phyloP scores from a whole-genome alignment of 768 basidiomycete species.

The Pleurotus salmoneostramineus region DNA sequence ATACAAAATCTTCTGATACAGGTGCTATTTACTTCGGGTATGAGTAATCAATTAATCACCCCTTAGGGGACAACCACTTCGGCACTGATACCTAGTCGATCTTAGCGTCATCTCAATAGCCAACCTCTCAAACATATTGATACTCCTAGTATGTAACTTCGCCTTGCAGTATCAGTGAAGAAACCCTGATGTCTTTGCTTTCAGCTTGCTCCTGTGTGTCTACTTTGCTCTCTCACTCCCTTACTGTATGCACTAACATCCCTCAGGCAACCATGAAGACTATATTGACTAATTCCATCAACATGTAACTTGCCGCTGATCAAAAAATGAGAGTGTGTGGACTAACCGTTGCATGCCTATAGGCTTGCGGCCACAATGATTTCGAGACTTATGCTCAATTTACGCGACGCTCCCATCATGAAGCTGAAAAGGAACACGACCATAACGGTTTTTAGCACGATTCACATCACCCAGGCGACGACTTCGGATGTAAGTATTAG shows the following conservation, averaged over 20 bases:
- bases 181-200: background rate
- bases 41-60: too few species aligned
- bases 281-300: slow-evolving; percentile 27
- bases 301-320: slow-evolving; percentile 23
- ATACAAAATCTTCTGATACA: too few species aligned
- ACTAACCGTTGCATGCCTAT: background rate
- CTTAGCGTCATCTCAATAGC: slow-evolving; percentile 29
- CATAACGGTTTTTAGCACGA: too few species aligned
- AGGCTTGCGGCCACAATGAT: slow-evolving; percentile 29
- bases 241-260: background rate
- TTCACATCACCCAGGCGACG: background rate
- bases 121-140: slow-evolving; percentile 32
- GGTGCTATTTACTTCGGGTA: slow-evolving; percentile 38
- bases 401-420: slow-evolving; percentile 27
- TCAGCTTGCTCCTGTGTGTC: slow-evolving; percentile 29
- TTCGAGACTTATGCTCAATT: slow-evolving; percentile 36
- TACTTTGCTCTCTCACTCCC: background rate
- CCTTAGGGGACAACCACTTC: background rate
- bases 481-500: too few species aligned
- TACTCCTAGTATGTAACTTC: slow-evolving; percentile 26
- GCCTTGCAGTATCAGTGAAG: background rate
- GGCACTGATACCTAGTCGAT: background rate
- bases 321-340: background rate
- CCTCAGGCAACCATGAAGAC: slow-evolving; percentile 28
- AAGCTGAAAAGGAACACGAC: background rate